These are phyloP conservation scores for Adiantum capillusveneris DNA, from an alignment of 75 land plant genomes.

Conservation along the genomic window DNA sequence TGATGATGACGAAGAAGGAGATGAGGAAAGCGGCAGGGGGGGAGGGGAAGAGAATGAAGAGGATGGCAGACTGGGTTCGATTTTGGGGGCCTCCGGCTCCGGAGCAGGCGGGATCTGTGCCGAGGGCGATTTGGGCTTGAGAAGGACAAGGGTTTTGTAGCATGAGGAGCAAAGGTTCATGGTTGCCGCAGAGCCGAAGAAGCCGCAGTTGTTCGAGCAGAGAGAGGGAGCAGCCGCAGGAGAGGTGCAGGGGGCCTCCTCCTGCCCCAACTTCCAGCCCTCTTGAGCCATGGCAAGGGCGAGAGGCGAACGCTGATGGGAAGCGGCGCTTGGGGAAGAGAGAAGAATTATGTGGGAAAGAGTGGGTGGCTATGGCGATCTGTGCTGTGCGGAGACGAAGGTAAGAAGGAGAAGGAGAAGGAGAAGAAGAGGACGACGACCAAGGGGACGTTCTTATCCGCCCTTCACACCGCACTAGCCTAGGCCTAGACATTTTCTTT, in stretches of 20 bases:
- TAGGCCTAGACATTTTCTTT: no score
- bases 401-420: no score
- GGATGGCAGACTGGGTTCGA: background rate
- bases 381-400: no score
- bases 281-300: conserved; percentile 25
- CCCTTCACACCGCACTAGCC: no score
- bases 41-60: background rate
- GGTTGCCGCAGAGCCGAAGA: conserved; percentile 40
- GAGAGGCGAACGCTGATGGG: background rate
- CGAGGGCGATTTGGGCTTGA: conserved; percentile 13
- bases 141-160: conserved; percentile 31
- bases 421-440: no score
- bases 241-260: conserved; percentile 28
- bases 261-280: conserved; percentile 24
- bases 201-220: conserved; percentile 45
- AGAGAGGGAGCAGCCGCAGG: conserved; percentile 36
- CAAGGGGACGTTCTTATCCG: no score
- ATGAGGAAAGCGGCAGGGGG: background rate
- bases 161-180: conserved; percentile 43
- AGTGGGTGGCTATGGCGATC: no score
- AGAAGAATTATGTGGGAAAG: background rate
- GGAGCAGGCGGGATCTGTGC: no score
- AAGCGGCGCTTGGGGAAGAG: background rate
- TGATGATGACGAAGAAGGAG: background rate
- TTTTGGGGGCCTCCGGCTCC: no score